Evolutionary conservation across 495 filamentous ascomycete genomes (phyloP).

Genomic region (Sphaerosporella brunnea): DNA sequence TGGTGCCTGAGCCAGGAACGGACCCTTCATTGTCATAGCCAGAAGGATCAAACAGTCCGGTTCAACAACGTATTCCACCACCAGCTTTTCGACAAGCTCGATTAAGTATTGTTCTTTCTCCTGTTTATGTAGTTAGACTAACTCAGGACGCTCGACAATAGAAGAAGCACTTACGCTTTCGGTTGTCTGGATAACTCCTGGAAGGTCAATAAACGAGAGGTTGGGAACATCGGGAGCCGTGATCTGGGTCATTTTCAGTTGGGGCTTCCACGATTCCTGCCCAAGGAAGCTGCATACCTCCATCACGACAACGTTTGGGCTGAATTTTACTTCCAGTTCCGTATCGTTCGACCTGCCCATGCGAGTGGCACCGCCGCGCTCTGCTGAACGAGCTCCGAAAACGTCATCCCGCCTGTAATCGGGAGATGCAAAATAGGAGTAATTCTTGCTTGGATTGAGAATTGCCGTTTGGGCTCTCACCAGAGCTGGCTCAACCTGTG

Average conservation of each 20-base stretch:
- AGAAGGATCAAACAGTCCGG: constrained; percentile 25
- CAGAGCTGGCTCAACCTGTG: constrained; percentile 20
- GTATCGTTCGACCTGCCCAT: background rate
- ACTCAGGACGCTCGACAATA: too few relatives aligned
- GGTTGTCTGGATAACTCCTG: constrained; percentile 26
- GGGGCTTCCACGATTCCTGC: background rate
- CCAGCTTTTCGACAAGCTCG: constrained; percentile 18
- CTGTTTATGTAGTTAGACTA: constrained; percentile 1
- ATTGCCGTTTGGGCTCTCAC: constrained; percentile 23
- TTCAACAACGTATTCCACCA: constrained; percentile 23
- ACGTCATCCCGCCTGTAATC: background rate
- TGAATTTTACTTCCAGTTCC: constrained; percentile 27
- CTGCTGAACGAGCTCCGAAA: background rate
- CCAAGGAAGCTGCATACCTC: constrained; percentile 7
- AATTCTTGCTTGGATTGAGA: constrained; percentile 20
- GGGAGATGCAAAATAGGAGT: constrained; percentile 10
- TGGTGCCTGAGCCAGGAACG: background rate
- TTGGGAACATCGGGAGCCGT: constrained; percentile 26
- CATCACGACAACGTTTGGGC: constrained; percentile 27
- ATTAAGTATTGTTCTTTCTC: constrained; percentile 25
- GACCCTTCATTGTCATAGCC: constrained; percentile 22
- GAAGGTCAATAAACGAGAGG: constrained; percentile 27
- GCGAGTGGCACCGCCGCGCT: background rate
- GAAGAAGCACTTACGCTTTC: constrained; percentile 7
- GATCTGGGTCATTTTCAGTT: constrained; percentile 8